Percentiles rank a stretch among this genome's conserved stretches.
These are phyloP conservation scores for Clitopilus passeckerianus DNA, from an alignment of 768 basidiomycete species.

Conservation along the genomic window DNA sequence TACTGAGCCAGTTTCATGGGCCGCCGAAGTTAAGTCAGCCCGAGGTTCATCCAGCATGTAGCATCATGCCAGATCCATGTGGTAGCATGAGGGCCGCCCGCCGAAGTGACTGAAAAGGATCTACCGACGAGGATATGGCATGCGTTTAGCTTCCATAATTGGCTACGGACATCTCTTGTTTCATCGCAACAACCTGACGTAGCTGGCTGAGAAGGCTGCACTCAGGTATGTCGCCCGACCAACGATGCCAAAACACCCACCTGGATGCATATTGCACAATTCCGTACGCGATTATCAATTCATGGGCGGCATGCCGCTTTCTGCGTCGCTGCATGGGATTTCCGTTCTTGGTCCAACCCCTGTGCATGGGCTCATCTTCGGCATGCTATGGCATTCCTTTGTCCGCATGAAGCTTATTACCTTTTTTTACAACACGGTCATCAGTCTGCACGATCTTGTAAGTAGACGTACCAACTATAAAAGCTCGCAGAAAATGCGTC, in stretches of 20 bases:
- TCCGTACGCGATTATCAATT: background rate
- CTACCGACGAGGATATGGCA: background rate
- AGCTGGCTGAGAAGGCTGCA: background rate
- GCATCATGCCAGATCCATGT: background rate
- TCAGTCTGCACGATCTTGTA: background rate
- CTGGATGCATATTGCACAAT: background rate
- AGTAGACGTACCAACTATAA: background rate
- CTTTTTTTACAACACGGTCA: background rate
- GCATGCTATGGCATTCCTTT: background rate
- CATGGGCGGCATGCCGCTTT: background rate
- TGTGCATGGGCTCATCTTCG: background rate
- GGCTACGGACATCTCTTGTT: background rate
- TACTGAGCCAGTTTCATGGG: too few species aligned
- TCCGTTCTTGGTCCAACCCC: background rate
- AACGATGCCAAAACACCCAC: background rate
- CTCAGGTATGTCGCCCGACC: too few species aligned
- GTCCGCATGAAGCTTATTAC: background rate
- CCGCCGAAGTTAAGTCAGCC: too few species aligned
- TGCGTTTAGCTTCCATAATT: background rate
- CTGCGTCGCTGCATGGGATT: background rate
- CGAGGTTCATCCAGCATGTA: too few species aligned
- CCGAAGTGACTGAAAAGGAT: background rate
- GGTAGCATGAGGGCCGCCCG: background rate
- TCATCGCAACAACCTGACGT: background rate
- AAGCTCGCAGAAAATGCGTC: background rate